Conservation (phyloP, 2,329 filamentous ascomycete genomes). For the Ploettnerulaceae sp. region DNA sequence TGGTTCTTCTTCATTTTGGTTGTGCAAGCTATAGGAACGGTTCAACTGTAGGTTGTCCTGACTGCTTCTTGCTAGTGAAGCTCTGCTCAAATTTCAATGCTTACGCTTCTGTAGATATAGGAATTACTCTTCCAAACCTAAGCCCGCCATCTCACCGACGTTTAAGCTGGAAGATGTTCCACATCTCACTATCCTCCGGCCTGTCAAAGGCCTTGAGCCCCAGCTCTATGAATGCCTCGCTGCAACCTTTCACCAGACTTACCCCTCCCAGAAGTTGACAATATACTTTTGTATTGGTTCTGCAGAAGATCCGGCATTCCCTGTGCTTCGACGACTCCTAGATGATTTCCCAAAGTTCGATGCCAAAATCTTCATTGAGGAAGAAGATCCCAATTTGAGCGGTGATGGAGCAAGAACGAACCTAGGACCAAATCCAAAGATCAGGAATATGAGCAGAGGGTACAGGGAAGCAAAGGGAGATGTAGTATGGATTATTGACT, state of each 20-base stretch:
- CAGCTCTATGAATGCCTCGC: constrained; percentile 88
- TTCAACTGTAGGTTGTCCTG: constrained; percentile 43
- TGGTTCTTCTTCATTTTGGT: constrained; percentile 50
- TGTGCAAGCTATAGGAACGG: constrained; percentile 53
- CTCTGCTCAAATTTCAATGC: neutral
- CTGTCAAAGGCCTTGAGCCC: constrained; percentile 87
- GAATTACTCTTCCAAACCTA: constrained; percentile 46
- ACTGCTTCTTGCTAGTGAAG: neutral
- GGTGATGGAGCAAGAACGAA: constrained; percentile 48
- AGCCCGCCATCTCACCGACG: constrained; percentile 46
- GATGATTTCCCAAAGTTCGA: constrained; percentile 68
- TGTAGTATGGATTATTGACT: constrained; percentile 91
- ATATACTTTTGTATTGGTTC: constrained; percentile 79
- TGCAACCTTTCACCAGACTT: constrained; percentile 76
- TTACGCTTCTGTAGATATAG: constrained; percentile 41
- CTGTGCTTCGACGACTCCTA: constrained; percentile 66
- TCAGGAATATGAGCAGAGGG: constrained; percentile 89
- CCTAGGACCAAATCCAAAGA: constrained; percentile 96
- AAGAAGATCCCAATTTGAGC: constrained; percentile 69
- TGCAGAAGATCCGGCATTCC: constrained; percentile 68
- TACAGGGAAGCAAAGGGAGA: constrained; percentile 86
- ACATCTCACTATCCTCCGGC: constrained; percentile 85
- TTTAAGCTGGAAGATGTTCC: constrained; percentile 56
- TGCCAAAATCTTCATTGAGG: constrained; percentile 71
- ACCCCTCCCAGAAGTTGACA: constrained; percentile 70